Evolutionary conservation across 345 rosid genomes (phyloP), one percentile per base, ranked within the genome.

Genomic region (Crucihimalaya himalaica): DNA sequence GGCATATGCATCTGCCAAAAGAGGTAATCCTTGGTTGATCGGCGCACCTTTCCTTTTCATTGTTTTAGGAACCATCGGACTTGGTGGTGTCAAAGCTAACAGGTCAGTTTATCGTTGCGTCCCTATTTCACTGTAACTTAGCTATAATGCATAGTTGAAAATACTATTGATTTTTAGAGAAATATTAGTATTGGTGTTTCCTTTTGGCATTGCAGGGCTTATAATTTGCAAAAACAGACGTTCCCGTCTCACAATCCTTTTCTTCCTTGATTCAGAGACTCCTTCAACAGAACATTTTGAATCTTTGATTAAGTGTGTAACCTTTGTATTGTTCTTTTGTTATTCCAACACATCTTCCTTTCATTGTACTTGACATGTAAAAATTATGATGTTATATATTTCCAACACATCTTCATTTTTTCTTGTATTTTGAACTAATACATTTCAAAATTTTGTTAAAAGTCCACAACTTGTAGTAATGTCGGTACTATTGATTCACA

Each of bases 191-290:
- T 4, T 29, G 27, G 28, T 39, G 48, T 59, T 35, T 37, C 13
- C 14, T 1, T 72, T 74, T 74, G 73, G 63, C 77, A 40, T 67
- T 50, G 50, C 88, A 88, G 96, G 91, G 92, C 94, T 20, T 91
- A 89, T 79, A 87, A 74, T 79, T 80, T 72, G 88, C 91, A 91
- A 72, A 88, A 84, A 73, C 87, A 85, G 62, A 76, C 81, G 3
- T 75, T 63, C 60, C 89, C 97, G 28, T 90, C 96, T 35, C 91
- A 84, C 86, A 88, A 91, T 75, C 97, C 98, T 6, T 93, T 93
- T 78, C 97, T 93, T 42, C 96, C 96, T 50, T 88, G 82, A 88
- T 60, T 45, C 14, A 8, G 11, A 28, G 14, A 28, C 71, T 58
- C 52, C 47, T 46, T 37, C 37, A 61, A 14, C 53, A 50, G 0